Evolutionary conservation across 495 filamentous ascomycete genomes (phyloP), one percentile per base, ranked within the genome.

Genomic region (Glutinoglossum americanum): DNA sequence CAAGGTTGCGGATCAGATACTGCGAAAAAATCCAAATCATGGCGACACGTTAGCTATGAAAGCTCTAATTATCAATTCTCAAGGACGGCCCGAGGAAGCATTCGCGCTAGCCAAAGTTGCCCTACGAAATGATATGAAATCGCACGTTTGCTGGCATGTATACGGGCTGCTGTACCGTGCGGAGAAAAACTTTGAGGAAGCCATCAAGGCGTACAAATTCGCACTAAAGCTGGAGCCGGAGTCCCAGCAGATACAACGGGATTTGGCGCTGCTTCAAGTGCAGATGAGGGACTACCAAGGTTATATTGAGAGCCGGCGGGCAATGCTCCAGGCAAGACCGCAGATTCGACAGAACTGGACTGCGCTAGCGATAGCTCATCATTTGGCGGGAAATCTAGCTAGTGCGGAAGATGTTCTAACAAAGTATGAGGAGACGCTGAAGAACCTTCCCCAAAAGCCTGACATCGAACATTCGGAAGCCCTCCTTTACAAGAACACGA

Each of bases 31-130:
- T 69, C 89, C 90, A 51, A 89, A 89, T 61, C 92, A 99, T 82
- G 92, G 87, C 62, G 92, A 99, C 70, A 99, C 92, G 15, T 82
- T 92, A 71, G 94, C 92, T 35, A 97, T 99, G 92, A 97, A 96
- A 73, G 93, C 89, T 55, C 76, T 99, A 44, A 95, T 96, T 60
- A 84, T 94, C 71, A 97, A 94, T 68, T 81, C 83, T 44, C 80
- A 85, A 66, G 88, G 89, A 58, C 87, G 93, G 71, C 77, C 80
- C 21, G 85, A 95, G 49, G 92, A 99, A 73, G 92, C 92, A 0
- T 97, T 97, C 67, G 79, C 78, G 32, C 76, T 99, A 56, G 90
- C 85, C 61, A 97, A 95, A 72, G 77, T 85, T 57, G 92, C 92
- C 51, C 74, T 99, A 48, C 84, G 80, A 53, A 85, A 89, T 60